Percentiles rank a stretch among this genome's conserved stretches.
Conservation (phyloP, 352 stramenopile species). For the Pythium rishiriense region DNA sequence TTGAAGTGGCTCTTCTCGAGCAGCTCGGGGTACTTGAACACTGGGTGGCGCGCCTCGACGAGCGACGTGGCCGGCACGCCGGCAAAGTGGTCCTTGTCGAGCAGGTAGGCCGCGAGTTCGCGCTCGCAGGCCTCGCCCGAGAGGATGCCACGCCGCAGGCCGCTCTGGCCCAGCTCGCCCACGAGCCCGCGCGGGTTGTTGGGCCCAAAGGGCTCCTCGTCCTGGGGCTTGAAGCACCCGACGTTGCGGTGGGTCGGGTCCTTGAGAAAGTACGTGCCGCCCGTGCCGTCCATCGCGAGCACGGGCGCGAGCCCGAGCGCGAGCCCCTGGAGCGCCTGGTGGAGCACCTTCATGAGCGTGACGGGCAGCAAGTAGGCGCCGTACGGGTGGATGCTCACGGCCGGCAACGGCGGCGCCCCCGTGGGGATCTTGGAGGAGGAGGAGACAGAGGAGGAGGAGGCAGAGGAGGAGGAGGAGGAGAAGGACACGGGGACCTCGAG, state of each 20-base stretch:
- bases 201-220: conserved; percentile 98
- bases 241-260: conserved; percentile 93
- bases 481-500: background rate
- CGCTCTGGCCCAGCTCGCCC: conserved; percentile 71
- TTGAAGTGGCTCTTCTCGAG: conserved; percentile 79
- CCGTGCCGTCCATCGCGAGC: conserved; percentile 94
- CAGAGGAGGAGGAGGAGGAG: conserved; percentile 2
- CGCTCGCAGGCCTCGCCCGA: conserved; percentile 96
- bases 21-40: conserved; percentile 72
- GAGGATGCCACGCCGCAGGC: conserved; percentile 90
- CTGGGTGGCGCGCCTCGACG: conserved; percentile 69
- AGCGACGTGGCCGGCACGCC: conserved; percentile 80
- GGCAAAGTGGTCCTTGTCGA: conserved; percentile 91
- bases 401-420: conserved; percentile 49
- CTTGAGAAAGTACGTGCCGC: conserved; percentile 98
- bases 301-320: conserved; percentile 90
- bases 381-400: conserved; percentile 80
- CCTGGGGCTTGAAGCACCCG: conserved; percentile 97
- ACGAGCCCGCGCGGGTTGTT: conserved; percentile 97
- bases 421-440: background rate
- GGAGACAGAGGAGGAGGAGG: background rate
- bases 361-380: conserved; percentile 73
- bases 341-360: conserved; percentile 81
- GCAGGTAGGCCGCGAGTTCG: conserved; percentile 97
- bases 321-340: conserved; percentile 90